A percentile compares a stretch with the other conserved stretches of the same genome.
Conservation (phyloP, 257 asterid genomes). For the Primulina huaijiensis region DNA sequence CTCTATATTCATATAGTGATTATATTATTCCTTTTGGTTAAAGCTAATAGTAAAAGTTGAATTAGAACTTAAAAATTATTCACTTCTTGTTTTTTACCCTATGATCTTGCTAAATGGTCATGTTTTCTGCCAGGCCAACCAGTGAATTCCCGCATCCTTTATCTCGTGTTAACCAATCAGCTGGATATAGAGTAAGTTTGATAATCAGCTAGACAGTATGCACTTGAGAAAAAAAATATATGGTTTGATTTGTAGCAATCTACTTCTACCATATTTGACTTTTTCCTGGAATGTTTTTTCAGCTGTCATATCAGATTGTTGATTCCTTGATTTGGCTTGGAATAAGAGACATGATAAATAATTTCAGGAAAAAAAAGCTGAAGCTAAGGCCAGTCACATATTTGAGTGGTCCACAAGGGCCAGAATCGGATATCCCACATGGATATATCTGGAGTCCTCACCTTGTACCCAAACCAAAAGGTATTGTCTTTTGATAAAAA, state of each 20-base stretch:
- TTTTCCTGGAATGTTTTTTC: conserved; percentile 44
- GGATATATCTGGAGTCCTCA: conserved; percentile 99
- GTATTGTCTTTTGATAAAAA: conserved; percentile 35
- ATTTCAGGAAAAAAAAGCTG: conserved; percentile 80
- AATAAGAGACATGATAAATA: conserved; percentile 91
- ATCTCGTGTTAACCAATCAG: conserved; percentile 54
- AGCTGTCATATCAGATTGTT: conserved; percentile 96
- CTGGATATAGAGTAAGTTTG: conserved; percentile 48
- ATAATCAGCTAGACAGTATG: background rate
- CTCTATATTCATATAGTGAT: background rate
- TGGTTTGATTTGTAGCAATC: background rate
- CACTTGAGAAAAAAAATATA: background rate
- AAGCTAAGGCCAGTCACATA: conserved; percentile 90
- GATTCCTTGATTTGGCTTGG: conserved; percentile 98
- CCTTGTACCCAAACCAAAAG: conserved; percentile 98
- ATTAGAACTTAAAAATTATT: background rate
- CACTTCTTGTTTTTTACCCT: background rate
- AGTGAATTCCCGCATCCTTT: conserved; percentile 60
- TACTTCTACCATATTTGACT: conserved; percentile 27
- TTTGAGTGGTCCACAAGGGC: conserved; percentile 85
- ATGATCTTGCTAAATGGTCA: background rate
- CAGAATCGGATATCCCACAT: conserved; percentile 78
- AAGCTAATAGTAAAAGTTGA: too few relatives aligned
- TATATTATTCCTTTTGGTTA: background rate
- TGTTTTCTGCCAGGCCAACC: conserved; percentile 41